These are phyloP conservation scores for Cryphonectria radicalis DNA, from an alignment of 2,329 filamentous ascomycete genomes.

Conservation along the genomic window DNA sequence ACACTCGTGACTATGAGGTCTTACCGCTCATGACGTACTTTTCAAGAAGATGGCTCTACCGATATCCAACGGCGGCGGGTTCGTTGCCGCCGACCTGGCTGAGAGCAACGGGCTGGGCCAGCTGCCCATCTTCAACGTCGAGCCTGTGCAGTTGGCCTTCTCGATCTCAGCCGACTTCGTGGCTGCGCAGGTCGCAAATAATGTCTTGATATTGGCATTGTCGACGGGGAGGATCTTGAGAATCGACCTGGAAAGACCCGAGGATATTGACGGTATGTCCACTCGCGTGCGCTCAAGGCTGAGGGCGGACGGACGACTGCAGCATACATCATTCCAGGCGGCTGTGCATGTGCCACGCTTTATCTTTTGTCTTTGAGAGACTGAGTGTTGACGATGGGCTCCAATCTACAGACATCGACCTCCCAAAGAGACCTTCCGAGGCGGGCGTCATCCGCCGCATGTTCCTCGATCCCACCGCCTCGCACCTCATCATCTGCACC, in stretches of 20 bases:
- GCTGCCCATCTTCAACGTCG: conserved; percentile 91
- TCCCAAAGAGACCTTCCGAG: conserved; percentile 90
- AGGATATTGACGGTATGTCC: conserved; percentile 83
- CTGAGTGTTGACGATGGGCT: conserved; percentile 13
- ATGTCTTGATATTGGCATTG: conserved; percentile 89
- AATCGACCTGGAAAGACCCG: conserved; percentile 90
- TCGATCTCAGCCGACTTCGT: conserved; percentile 94
- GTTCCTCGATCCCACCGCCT: conserved; percentile 97
- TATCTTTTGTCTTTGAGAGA: background rate
- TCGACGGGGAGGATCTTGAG: conserved; percentile 90
- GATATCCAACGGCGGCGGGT: conserved; percentile 64
- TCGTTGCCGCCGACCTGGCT: conserved; percentile 65
- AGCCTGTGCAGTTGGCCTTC: conserved; percentile 91
- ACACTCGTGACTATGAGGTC: conserved; percentile 27
- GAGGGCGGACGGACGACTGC: background rate
- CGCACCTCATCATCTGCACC: conserved; percentile 89
- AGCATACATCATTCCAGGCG: background rate
- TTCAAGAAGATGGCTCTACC: conserved; percentile 68
- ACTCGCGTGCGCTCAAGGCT: background rate
- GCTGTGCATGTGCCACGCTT: background rate
- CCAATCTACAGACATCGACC: conserved; percentile 78
- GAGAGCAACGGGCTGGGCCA: conserved; percentile 52
- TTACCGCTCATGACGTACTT: conserved; percentile 22
- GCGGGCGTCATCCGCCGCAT: conserved; percentile 91
- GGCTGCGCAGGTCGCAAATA: conserved; percentile 94